Conservation (phyloP, 176 grass and related monocot genomes). For the Musa troglodytarum region DNA sequence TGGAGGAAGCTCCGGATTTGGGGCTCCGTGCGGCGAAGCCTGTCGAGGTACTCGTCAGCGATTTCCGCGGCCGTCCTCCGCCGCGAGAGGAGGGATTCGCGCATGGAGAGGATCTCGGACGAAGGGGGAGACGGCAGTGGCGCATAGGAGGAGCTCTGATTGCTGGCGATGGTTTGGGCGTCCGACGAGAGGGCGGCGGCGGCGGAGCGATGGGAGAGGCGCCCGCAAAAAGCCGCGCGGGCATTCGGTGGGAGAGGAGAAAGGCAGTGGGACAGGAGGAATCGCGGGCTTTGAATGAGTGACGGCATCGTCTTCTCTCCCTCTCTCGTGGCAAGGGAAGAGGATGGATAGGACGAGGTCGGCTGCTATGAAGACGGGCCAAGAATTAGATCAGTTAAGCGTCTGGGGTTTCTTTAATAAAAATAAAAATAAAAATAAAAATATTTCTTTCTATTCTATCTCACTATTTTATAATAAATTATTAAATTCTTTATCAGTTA, state of each 20-base stretch:
- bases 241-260: constrained; percentile 27
- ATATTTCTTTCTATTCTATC: too few species aligned
- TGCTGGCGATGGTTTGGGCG: constrained; percentile 33
- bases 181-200: constrained; percentile 28
- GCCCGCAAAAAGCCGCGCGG: not conserved
- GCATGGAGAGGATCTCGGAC: constrained; percentile 46
- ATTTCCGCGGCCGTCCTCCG: constrained; percentile 55
- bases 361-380: too few species aligned
- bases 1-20: constrained; percentile 82
- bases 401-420: too few species aligned
- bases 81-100: constrained; percentile 58
- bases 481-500: too few species aligned
- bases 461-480: too few species aligned
- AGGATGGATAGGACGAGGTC: not conserved
- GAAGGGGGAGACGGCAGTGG: not conserved
- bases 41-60: constrained; percentile 64
- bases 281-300: constrained; percentile 1
- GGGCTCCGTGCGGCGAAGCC: constrained; percentile 73
- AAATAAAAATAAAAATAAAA: too few species aligned
- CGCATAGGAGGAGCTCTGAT: constrained; percentile 7
- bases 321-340: not conserved
- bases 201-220: constrained; percentile 20
- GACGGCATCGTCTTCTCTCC: not conserved
- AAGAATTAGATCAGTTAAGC: too few species aligned
- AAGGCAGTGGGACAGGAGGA: constrained; percentile 34